Evolutionary conservation across 1,284 basidiomycete genomes (phyloP).

Genomic region (Cutaneotrichosporon cutaneum): DNA sequence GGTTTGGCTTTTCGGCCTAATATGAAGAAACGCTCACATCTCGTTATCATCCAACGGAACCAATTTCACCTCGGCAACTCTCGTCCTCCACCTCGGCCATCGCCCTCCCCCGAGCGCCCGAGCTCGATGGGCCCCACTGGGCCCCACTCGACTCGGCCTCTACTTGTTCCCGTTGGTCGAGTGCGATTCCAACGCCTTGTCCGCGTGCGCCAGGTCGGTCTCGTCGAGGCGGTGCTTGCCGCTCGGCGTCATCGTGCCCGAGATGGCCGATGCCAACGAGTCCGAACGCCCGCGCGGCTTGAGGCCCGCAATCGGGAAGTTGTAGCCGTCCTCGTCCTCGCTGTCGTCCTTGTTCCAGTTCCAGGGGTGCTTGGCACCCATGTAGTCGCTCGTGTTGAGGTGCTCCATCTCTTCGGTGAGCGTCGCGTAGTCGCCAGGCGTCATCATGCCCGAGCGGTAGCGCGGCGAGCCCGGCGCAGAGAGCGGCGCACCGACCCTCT

Average conservation of each 20-base stretch:
- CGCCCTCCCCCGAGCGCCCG: too few relatives aligned
- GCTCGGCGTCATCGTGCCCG: slow-evolving; percentile 83
- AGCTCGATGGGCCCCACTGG: too few relatives aligned
- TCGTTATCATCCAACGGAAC: too few relatives aligned
- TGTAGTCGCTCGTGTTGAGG: slow-evolving; percentile 82
- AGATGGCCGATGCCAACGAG: slow-evolving; percentile 65
- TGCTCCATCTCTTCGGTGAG: slow-evolving; percentile 92
- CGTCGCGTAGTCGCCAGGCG: slow-evolving; percentile 83
- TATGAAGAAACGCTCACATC: too few relatives aligned
- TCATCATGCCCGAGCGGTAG: slow-evolving; percentile 71
- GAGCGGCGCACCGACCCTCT: slow-evolving; percentile 64
- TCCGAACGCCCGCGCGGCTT: slow-evolving; percentile 79
- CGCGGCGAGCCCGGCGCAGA: slow-evolving; percentile 85
- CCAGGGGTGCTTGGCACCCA: slow-evolving; percentile 62
- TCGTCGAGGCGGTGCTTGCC: slow-evolving; percentile 78
- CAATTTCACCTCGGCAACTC: neutral
- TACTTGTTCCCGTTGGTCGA: slow-evolving; percentile 4
- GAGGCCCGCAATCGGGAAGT: slow-evolving; percentile 91
- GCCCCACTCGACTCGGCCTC: too few relatives aligned
- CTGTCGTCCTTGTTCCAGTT: slow-evolving; percentile 52
- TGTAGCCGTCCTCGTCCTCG: slow-evolving; percentile 80
- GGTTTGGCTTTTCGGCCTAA: too few relatives aligned
- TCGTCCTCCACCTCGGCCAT: neutral
- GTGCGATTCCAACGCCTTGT: slow-evolving; percentile 65
- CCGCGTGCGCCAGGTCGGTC: slow-evolving; percentile 75